Evolutionary conservation across 164 flowering plant genomes (phyloP).

Genomic region (Tetrastigma voinierianum): DNA sequence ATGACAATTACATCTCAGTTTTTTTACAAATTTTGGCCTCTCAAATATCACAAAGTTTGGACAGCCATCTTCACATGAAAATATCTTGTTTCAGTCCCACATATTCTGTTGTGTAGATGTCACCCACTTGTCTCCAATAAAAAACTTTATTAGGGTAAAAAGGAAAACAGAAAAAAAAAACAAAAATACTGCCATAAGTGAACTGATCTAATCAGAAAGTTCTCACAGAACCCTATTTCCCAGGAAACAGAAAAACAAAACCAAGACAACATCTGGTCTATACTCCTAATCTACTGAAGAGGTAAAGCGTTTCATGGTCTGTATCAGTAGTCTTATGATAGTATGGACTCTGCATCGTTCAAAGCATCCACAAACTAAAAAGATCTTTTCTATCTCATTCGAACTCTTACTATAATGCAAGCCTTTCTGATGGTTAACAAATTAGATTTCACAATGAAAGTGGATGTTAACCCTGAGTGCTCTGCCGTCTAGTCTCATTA

Average conservation of each 20-base stretch:
- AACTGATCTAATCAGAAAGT: background rate
- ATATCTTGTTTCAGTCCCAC: background rate
- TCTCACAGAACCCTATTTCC: background rate
- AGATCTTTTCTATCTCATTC: background rate
- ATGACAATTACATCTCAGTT: background rate
- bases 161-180: background rate
- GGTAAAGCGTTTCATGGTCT: background rate
- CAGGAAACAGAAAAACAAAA: background rate
- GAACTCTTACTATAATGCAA: background rate
- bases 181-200: background rate
- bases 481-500: background rate
- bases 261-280: background rate
- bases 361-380: background rate
- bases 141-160: background rate
- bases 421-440: slow-evolving; percentile 1
- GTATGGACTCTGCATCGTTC: background rate
- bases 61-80: background rate
- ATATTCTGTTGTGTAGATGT: background rate
- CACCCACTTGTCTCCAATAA: background rate
- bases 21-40: background rate
- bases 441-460: slow-evolving; percentile 9
- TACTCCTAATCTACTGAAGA: background rate
- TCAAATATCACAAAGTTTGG: background rate
- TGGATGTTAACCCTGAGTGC: slow-evolving; percentile 16
- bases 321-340: background rate